Base-by-base conservation (phyloP, 2,329 filamentous ascomycete species). In the Cladosporium sp. region DNA sequence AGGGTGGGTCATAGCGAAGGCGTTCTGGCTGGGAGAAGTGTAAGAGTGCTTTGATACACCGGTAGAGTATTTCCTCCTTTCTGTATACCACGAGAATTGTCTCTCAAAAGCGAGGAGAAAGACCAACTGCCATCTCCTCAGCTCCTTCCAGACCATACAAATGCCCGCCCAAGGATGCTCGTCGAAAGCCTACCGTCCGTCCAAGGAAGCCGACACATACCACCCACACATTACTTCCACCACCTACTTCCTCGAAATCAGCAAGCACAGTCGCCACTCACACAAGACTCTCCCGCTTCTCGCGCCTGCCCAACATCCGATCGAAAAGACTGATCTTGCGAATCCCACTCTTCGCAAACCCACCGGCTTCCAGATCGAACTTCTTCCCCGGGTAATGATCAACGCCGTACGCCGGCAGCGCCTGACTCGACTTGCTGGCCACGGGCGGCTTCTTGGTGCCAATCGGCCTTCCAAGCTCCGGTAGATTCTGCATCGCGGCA, bases 241-340 rank as follows among this genome's bases (percentile, higher is more conserved):
- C 48, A 38, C 48, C 48, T 43, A 11, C 48, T 19, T n/a, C 9
- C 31, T 22, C 22, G n/a, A 44, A 18, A 28, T 44, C 42, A 44
- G 13, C 11, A 28, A 19, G n/a, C 19, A 13, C 42, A 10, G 7
- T 10, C 8, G 9, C 19, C 11, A 43, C 10, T 46, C 44, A 46
- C 9, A 40, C 38, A 18, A 53, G 45, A 46, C 56, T 57, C 44
- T 49, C 28, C 18, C 57, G 35, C 35, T 54, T 60, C 56, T 58
- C 58, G 37, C 54, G 56, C 54, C 62, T 62, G 3, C 66, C 68
- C 38, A 68, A 54, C 55, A 69, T 54, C n/a, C 63, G 60, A 49
- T 69, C 65, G 58, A 70, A 61, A 42, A 70, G 66, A 11, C 56
- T 62, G 45, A 57, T 55, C 55, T 66, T 67, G 46, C 65, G 58